These are phyloP conservation scores for Mycena galericulata DNA, from an alignment of 768 basidiomycete species.

Conservation along the genomic window DNA sequence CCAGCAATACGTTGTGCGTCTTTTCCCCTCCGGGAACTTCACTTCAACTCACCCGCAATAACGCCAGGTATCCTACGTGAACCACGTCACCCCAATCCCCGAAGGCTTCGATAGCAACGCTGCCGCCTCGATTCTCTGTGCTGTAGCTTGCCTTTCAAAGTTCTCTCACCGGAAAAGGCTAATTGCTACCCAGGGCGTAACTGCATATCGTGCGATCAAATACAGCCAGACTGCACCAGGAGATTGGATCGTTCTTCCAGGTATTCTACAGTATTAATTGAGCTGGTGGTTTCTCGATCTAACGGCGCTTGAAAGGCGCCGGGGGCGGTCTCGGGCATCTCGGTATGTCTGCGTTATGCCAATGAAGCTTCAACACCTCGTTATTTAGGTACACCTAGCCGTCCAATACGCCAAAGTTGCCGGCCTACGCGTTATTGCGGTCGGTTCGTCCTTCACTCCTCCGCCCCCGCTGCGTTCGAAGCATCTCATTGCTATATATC, in stretches of 20 bases:
- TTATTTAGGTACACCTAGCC: conserved; percentile 49
- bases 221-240: conserved; percentile 72
- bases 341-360: conserved; percentile 48
- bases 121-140: conserved; percentile 73
- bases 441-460: conserved; percentile 54
- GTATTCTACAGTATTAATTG: conserved; percentile 36
- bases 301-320: conserved; percentile 51
- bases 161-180: conserved; percentile 2
- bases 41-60: too few species aligned
- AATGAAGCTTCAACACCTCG: not conserved
- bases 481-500: not conserved
- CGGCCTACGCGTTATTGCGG: conserved; percentile 84
- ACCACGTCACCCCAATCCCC: not conserved
- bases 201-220: conserved; percentile 89
- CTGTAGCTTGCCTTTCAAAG: conserved; percentile 51
- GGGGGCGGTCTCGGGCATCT: conserved; percentile 89
- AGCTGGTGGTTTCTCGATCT: too few species aligned
- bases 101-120: not conserved
- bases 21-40: too few species aligned
- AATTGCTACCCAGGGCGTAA: conserved; percentile 67
- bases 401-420: conserved; percentile 84
- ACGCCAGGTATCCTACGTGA: not conserved
- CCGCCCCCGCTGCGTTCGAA: not conserved
- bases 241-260: conserved; percentile 82
- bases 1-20: conserved; percentile 74